phyloP scores from a whole-genome alignment of 345 rosid species.

The Gossypium rotundifolium region DNA sequence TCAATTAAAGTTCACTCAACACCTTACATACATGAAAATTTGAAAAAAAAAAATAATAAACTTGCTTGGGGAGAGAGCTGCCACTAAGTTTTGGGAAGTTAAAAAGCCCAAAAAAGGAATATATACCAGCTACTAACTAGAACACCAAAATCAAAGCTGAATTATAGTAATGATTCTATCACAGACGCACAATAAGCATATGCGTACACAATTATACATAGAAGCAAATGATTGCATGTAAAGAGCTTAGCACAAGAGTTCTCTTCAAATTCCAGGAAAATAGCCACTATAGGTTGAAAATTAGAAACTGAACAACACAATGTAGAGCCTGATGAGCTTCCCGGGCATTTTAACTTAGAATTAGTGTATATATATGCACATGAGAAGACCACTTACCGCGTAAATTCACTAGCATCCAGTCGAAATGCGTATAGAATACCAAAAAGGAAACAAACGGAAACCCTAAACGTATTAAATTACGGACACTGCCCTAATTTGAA shows the following conservation, averaged over 20 bases:
- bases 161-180: conserved; percentile 5
- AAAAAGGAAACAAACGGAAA: conserved; percentile 7
- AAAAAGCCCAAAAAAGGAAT: not conserved
- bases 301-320: conserved; percentile 16
- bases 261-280: not conserved
- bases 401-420: conserved; percentile 22
- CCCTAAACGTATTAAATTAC: conserved; percentile 17
- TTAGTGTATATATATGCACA: conserved; percentile 17
- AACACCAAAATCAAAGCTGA: not conserved
- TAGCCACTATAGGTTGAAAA: conserved; percentile 15
- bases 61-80: not conserved
- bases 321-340: conserved; percentile 11
- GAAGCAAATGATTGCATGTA: not conserved
- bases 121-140: not conserved
- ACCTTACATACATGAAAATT: not conserved
- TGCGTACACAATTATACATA: not conserved
- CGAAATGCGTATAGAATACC: not conserved
- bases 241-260: conserved; percentile 6
- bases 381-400: conserved; percentile 7
- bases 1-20: not conserved
- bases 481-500: conserved; percentile 24
- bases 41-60: not conserved
- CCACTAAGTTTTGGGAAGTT: not conserved
- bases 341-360: conserved; percentile 13
- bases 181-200: not conserved